Base-by-base conservation (phyloP, 345 rosid species). In the Cardiospermum halicacabum region DNA sequence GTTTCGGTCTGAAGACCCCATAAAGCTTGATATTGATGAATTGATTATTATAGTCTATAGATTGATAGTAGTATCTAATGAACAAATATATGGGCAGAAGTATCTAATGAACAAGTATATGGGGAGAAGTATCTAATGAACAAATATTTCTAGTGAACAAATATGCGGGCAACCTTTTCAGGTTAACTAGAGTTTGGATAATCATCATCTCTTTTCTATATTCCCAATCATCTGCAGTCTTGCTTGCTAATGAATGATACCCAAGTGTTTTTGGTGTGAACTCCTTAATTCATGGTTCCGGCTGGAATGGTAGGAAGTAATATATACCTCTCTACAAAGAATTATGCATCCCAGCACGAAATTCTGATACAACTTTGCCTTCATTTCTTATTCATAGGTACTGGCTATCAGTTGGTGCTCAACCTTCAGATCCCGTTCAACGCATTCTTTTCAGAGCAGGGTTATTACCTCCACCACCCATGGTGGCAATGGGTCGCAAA, bases 361-460 rank as follows among this genome's bases (percentile, higher is more conserved):
- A 43, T 40, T 19, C 24, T 18, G 4, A 11, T 64, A 22, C 7
- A 36, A 51, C 53, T 54, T 40, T 19, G 4, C 27, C 8, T 56
- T 15, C 15, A 26, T 24, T 47, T 47, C 24, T 47, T 53, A 51
- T 67, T n/a, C 70, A 58, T 64, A 94, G 96, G 81, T 94, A 94
- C 68, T 94, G 97, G 97, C 70, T 91, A 61, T 91, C 99, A 11
- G 97, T 94, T 49, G 97, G 97, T 70, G 99, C 96, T 57, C 96
- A 89, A 79, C 81, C 99, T 16, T 64, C 67, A 0, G 67, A 64
- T 28, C 67, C 67, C 10, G 67, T 51, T 4, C 67, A 64, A 28
- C 58, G 37, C 47, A 51, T 63, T 36, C 67, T 63, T 51, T 68
- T 91, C 96, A 80, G 97, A 72, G 85, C 99, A 18, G 95, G 97